These are phyloP conservation scores for bread wheat (Triticum aestivum) DNA, from an alignment of 176 grass and related monocot species.

Conservation along the genomic window DNA sequence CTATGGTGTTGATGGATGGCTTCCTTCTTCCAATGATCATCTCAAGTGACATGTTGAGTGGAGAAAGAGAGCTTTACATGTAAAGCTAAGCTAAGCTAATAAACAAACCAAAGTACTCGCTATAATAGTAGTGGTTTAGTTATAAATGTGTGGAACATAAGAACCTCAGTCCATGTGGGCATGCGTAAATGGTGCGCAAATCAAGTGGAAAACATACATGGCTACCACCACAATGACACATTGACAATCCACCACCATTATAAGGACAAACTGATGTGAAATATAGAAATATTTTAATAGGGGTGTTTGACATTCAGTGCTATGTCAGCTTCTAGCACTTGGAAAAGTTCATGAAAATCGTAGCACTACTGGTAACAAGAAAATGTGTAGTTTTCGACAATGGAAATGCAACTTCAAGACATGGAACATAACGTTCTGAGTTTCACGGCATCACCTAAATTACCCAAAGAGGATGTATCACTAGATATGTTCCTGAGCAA, in stretches of 20 bases:
- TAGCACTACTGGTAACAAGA: background rate
- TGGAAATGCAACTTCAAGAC: too few species aligned
- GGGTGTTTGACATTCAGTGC: background rate
- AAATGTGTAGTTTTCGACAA: background rate
- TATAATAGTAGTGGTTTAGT: background rate
- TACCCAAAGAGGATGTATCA: background rate
- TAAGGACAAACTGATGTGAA: background rate
- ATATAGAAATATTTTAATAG: background rate
- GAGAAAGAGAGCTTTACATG: constrained; percentile 19
- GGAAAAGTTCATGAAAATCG: background rate
- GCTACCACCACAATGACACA: background rate
- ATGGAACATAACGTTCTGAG: too few species aligned
- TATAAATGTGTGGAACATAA: constrained; percentile 19
- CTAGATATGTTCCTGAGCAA: background rate
- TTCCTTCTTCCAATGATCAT: background rate
- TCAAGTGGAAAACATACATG: constrained; percentile 26
- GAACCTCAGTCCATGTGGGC: background rate
- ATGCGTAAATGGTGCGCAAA: background rate
- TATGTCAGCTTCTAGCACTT: background rate
- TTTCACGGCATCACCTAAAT: background rate
- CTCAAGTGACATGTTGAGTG: constrained; percentile 5
- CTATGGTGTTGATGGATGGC: background rate
- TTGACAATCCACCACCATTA: background rate
- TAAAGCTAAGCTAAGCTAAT: background rate
- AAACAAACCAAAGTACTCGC: background rate